Evolutionary conservation across 805 yeast genomes (phyloP), one percentile per base, ranked within the genome.

Genomic region (Sporopachydermia lactativora): DNA sequence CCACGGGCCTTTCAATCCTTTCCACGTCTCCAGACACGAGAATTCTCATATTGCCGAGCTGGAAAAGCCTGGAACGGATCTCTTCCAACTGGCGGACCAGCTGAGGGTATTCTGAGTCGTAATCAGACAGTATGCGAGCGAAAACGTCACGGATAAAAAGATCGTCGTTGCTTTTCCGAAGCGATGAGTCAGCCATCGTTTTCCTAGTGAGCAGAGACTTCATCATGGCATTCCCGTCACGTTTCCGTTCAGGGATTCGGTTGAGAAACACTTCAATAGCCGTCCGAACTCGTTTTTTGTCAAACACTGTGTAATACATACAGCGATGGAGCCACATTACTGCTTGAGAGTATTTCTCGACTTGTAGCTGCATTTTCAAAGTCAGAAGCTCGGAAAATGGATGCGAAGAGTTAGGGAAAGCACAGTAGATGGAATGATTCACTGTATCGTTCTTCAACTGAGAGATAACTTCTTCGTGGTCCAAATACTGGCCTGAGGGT

Each of bases 381-480:
- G 70, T 65, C 34, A 84, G 57, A 17, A 80, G 54, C 52, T 92
- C 96, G 13, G 74, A 73, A 50, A 78, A 76, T 44, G 68, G 70
- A 35, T 72, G 70, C 44, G 73, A 69, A 2, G 86, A 78, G 36
- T 68, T 67, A 19, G 70, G 66, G 17, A 84, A 63, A 11, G 63
- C 61, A 37, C 72, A 66, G 8, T 45, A 45, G 18, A 36, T 15
- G 14, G 14, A 17, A 36, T 36, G 6, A 24, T 71, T 73, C 17
- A 88, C 62, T 4, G 92, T 73, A 48, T 88, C 96, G 19, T 75
- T 68, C 51, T 84, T 81, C 35, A 86, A 56, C 18, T 70, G 67
- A 15, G 79, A 65, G 4, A 85, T 77, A n/a, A 86, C 95, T 37
- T 77, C 71, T 42, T 86, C 94, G 52, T 70, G 82, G 1, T 82